Evolutionary conservation across 2,329 filamentous ascomycete species (phyloP).

Genomic region (Macrophomina tecta): DNA sequence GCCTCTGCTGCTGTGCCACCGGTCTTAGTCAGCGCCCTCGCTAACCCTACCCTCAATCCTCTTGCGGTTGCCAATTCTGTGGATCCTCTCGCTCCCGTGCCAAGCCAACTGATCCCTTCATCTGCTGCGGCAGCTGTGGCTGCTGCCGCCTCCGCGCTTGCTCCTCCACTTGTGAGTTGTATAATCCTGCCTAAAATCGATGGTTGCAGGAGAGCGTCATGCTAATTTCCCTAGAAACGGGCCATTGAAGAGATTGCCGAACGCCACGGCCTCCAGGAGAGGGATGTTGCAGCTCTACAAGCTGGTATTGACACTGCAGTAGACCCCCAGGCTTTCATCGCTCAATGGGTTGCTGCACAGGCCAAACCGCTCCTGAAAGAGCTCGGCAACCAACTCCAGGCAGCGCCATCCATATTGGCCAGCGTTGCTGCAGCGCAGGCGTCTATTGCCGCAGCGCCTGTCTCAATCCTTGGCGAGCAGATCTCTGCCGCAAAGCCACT

Average conservation of each 20-base stretch:
- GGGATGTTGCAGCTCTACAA: not conserved
- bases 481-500: not conserved
- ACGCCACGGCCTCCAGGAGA: not conserved
- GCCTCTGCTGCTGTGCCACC: conserved; percentile 3
- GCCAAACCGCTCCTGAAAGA: conserved; percentile 15
- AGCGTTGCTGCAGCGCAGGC: conserved; percentile 5
- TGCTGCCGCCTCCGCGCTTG: conserved; percentile 5
- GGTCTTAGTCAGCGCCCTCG: not conserved
- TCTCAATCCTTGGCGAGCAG: not conserved
- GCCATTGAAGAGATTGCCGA: not conserved
- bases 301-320: not conserved
- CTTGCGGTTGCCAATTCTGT: not conserved
- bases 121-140: not conserved
- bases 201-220: not conserved
- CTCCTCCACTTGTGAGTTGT: not conserved
- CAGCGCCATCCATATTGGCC: not conserved
- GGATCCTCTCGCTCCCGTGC: not conserved
- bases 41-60: conserved; percentile 3
- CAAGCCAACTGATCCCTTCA: not conserved
- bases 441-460: conserved; percentile 4
- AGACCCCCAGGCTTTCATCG: not conserved
- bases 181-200: not conserved
- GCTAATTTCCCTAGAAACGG: conserved; percentile 1
- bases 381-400: conserved; percentile 14
- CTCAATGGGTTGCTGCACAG: conserved; percentile 10